Evolutionary conservation across 1,284 basidiomycete genomes (phyloP).

Genomic region (Ustilago tritici): DNA sequence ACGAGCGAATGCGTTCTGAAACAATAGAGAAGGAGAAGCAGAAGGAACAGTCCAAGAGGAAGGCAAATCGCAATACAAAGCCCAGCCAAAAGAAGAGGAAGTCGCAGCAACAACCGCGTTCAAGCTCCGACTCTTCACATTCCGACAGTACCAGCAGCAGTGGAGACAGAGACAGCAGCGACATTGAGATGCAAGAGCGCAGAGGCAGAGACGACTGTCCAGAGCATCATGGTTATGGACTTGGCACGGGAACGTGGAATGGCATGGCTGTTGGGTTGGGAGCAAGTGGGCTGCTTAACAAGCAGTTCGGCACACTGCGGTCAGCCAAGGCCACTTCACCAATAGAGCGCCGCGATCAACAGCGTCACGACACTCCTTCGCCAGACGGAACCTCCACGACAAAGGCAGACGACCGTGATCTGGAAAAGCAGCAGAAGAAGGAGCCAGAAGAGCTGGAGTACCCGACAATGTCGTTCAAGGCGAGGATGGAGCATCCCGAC

Average conservation of each 20-base stretch:
- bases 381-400: slow-evolving; percentile 43
- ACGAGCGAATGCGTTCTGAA: slow-evolving; percentile 31
- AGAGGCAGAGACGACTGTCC: slow-evolving; percentile 19
- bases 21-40: slow-evolving; percentile 21
- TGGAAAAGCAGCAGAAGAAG: slow-evolving; percentile 37
- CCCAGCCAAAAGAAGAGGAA: slow-evolving; percentile 19
- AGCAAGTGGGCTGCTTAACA: slow-evolving; percentile 49
- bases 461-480: slow-evolving; percentile 49
- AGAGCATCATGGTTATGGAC: slow-evolving; percentile 33
- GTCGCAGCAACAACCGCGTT: slow-evolving; percentile 21
- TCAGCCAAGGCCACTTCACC: slow-evolving; percentile 15
- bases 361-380: slow-evolving; percentile 37
- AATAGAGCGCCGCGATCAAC: slow-evolving; percentile 13
- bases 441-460: slow-evolving; percentile 30
- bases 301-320: slow-evolving; percentile 9
- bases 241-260: slow-evolving; percentile 32
- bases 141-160: slow-evolving; percentile 30
- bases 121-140: slow-evolving; percentile 33
- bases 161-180: slow-evolving; percentile 19
- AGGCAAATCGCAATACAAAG: slow-evolving; percentile 12
- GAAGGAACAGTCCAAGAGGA: slow-evolving; percentile 11
- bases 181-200: slow-evolving; percentile 42
- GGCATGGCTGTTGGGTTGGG: slow-evolving; percentile 45
- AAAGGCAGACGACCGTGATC: slow-evolving; percentile 30
- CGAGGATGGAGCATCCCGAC: slow-evolving; percentile 45